Percentiles rank a stretch among this genome's conserved stretches.
Evolutionary conservation across 805 yeast species (phyloP).

Genomic region (Schwanniomyces occidentalis): DNA sequence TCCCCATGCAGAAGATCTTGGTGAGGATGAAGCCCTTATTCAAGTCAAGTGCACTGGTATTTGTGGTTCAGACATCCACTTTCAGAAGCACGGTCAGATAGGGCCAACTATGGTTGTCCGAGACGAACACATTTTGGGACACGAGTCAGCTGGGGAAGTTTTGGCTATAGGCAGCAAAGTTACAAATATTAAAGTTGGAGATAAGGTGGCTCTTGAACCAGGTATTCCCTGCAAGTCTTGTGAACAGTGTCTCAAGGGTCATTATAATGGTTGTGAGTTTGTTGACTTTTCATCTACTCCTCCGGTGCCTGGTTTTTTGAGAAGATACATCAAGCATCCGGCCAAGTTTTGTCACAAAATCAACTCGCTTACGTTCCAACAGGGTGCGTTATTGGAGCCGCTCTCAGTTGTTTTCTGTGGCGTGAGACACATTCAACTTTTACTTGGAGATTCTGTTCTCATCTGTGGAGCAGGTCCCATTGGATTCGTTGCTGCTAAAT

Average conservation of each 20-base stretch:
- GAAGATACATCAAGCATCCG: constrained; percentile 11
- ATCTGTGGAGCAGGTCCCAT: constrained; percentile 29
- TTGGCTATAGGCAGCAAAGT: constrained; percentile 51
- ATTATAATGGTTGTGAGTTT: constrained; percentile 8
- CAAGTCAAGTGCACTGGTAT: constrained; percentile 22
- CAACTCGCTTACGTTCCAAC: constrained; percentile 14
- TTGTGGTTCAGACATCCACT: constrained; percentile 25
- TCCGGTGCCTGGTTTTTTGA: constrained; percentile 9
- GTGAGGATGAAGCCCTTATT: constrained; percentile 16
- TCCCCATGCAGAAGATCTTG: constrained; percentile 6
- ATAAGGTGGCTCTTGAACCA: constrained; percentile 53
- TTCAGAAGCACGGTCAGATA: constrained; percentile 20
- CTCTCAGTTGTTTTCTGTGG: constrained; percentile 26
- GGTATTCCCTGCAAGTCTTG: constrained; percentile 49
- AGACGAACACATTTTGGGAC: constrained; percentile 31
- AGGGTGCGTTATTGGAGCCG: constrained; percentile 27
- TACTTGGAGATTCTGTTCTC: constrained; percentile 16
- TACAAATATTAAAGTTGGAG: constrained; percentile 43
- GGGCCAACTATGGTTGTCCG: constrained; percentile 31
- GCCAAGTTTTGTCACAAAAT: constrained; percentile 8
- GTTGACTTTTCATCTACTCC: constrained; percentile 7
- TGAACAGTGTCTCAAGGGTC: constrained; percentile 8
- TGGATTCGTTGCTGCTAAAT: constrained; percentile 22
- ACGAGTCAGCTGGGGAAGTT: constrained; percentile 48
- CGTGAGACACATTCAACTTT: constrained; percentile 17